Base-by-base conservation (phyloP, 2,329 filamentous ascomycete genomes). In the Onygenales sp. region DNA sequence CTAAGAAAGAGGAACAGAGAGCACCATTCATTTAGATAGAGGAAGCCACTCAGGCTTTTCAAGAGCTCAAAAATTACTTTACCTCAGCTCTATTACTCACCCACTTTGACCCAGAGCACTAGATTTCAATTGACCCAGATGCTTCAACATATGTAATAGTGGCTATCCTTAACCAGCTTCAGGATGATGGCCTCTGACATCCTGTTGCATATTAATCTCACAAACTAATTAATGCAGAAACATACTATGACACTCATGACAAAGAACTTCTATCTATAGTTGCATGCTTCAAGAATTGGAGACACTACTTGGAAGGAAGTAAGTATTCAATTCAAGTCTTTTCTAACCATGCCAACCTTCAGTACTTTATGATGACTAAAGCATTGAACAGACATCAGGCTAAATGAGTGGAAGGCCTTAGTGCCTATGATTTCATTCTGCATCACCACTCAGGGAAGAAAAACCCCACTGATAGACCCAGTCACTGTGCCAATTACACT, bases 221-320 rank as follows among this genome's bases (percentile, higher is more conserved):
- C 33, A 66, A 61, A 49, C 53, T 62, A 8, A 47, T 21, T 2
- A 27, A 39, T 7, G 41, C 54, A 2, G 55, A 68, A 54, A 57
- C 32, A 11, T 61, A 63, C 42, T 68, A 69, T 52, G 46, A 63
- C 11, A 65, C 65, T 11, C 56, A 69, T 52, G 55, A 69, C 51
- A 64, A 66, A 42, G 60, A 69, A 47, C 54, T 68, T 13, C 44
- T 69, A 17, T 60, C 59, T 9, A 63, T 69, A 33, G 54, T 69
- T 6, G 14, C 47, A 7, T 54, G 43, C 9, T 57, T 66, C 38
- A 52, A 65, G 43, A 55, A 63, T 48, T 69, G 57, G 60, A 5
- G 54, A 1, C 39, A 55, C 1, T 43, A 64, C 9, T 54, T 64
- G 8, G 49, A 60, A 56, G 56, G 57, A 6, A 31, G 44, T 2